A percentile compares a stretch with the other conserved stretches of the same genome.
These are phyloP conservation scores for Pseudonitzschia delicatissima DNA, from an alignment of 108 stramenopile species.

Conservation along the genomic window DNA sequence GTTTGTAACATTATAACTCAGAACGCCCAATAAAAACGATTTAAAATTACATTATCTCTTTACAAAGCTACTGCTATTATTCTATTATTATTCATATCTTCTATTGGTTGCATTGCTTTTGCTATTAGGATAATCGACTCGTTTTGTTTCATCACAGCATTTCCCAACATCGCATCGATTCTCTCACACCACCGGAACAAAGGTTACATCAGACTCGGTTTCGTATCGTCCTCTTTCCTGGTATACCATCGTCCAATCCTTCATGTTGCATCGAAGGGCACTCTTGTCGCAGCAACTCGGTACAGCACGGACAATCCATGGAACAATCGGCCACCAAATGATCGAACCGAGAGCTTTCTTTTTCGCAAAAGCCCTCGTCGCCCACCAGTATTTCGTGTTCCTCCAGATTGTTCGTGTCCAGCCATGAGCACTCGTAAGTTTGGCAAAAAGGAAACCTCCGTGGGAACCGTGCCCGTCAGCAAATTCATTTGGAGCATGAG, in stretches of 20 bases:
- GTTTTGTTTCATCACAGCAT: too few relatives aligned
- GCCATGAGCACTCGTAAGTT: slow-evolving; percentile 55
- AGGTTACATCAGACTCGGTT: too few relatives aligned
- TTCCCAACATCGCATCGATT: too few relatives aligned
- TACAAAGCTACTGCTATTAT: too few relatives aligned
- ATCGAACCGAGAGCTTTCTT: not conserved
- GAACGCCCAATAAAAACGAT: not conserved
- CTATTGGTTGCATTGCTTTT: too few relatives aligned
- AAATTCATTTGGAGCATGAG: slow-evolving; percentile 42
- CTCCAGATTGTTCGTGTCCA: slow-evolving; percentile 50
- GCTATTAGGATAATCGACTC: too few relatives aligned
- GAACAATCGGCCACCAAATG: slow-evolving; percentile 26
- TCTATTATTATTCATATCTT: too few relatives aligned
- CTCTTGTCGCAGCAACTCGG: slow-evolving; percentile 27
- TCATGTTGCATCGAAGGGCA: slow-evolving; percentile 20
- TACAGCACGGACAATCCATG: slow-evolving; percentile 30
- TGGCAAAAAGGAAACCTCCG: slow-evolving; percentile 35
- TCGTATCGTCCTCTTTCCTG: too few relatives aligned
- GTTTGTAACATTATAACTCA: slow-evolving; percentile 19
- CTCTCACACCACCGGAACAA: too few relatives aligned
- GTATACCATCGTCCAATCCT: slow-evolving; percentile 22
- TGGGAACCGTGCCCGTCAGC: slow-evolving; percentile 52
- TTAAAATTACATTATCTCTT: too few relatives aligned
- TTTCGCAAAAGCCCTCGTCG: not conserved
- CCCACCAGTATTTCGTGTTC: not conserved